Conservation (phyloP, 768 basidiomycete species). For the Lactarius sp. region DNA sequence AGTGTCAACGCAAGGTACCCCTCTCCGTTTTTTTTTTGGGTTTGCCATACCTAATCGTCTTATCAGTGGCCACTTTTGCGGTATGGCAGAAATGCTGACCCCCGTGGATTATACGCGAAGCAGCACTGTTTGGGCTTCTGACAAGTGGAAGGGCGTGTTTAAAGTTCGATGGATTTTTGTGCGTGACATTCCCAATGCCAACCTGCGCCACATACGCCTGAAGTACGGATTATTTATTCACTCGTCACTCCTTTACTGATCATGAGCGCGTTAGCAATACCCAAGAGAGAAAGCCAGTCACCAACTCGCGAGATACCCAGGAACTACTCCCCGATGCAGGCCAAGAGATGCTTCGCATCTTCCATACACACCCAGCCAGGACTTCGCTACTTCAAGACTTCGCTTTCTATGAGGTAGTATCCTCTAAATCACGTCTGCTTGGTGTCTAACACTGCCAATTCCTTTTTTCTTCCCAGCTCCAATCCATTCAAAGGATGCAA, state of each 20-base stretch:
- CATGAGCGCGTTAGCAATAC: conserved; percentile 68
- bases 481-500: conserved; percentile 80
- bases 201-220: conserved; percentile 82
- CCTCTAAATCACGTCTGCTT: not conserved
- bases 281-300: conserved; percentile 96
- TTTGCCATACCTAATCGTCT: not conserved
- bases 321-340: conserved; percentile 95
- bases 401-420: conserved; percentile 77
- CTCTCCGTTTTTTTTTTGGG: not conserved
- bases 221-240: conserved; percentile 45
- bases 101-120: conserved; percentile 92
- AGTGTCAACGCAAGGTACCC: conserved; percentile 88
- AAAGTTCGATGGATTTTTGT: conserved; percentile 98
- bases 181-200: conserved; percentile 88
- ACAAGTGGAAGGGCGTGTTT: conserved; percentile 99
- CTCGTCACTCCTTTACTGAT: not conserved
- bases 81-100: conserved; percentile 97
- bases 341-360: conserved; percentile 93
- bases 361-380: conserved; percentile 87
- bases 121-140: conserved; percentile 97
- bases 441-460: conserved; percentile 2
- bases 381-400: conserved; percentile 93
- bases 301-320: conserved; percentile 96
- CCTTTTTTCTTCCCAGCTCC: conserved; percentile 8
- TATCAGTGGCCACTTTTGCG: conserved; percentile 90